A percentile compares a stretch with the other conserved stretches of the same genome.
These are phyloP conservation scores for button mushroom (Agaricus bisporus) DNA, from an alignment of 768 basidiomycete species.

Conservation along the genomic window DNA sequence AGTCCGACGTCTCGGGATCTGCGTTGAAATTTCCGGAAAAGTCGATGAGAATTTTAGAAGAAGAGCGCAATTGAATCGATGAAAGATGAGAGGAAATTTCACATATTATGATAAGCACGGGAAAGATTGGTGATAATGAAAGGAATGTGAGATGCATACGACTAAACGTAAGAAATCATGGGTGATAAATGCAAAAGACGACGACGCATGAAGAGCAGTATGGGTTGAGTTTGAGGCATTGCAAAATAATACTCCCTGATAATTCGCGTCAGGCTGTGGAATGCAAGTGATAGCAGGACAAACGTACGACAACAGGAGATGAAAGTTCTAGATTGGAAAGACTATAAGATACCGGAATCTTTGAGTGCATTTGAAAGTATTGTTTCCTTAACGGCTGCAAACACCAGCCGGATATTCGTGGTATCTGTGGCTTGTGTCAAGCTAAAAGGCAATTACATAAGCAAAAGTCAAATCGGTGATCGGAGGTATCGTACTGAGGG, in stretches of 20 bases:
- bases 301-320: constrained; percentile 2
- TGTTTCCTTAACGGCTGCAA: constrained; percentile 90
- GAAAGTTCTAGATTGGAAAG: not conserved
- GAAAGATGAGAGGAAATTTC: no score
- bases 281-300: no score
- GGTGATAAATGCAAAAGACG: not conserved
- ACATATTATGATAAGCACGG: not conserved
- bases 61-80: no score
- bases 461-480: constrained; percentile 6
- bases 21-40: no score
- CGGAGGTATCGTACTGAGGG: constrained; percentile 41
- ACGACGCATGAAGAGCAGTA: not conserved
- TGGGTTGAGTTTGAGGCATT: no score
- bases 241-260: no score
- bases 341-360: constrained; percentile 73
- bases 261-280: no score
- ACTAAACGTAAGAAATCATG: not conserved
- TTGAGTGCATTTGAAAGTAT: constrained; percentile 84
- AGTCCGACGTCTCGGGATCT: no score
- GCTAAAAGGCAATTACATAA: constrained; percentile 34
- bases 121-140: not conserved
- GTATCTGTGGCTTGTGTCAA: constrained; percentile 89
- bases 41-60: no score
- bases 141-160: constrained; percentile 1
- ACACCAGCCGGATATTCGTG: constrained; percentile 73